Conservation (phyloP, 139 green algal genomes). For the Chlorella sp. region DNA sequence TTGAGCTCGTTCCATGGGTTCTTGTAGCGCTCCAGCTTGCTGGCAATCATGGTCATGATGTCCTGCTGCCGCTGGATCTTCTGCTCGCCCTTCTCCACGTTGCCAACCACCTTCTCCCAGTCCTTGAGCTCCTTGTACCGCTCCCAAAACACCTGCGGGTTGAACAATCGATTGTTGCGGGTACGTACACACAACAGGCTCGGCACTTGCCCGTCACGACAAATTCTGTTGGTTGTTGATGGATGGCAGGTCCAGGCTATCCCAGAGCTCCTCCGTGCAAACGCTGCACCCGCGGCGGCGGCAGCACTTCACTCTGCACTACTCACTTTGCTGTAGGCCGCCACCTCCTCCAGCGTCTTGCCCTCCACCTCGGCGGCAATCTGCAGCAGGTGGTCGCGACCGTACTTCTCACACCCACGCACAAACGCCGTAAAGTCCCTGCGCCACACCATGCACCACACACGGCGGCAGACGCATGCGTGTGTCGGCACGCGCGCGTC, state of each 20-base stretch:
- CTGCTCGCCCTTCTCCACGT: slow-evolving; percentile 91
- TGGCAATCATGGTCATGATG: slow-evolving; percentile 83
- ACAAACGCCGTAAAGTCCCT: slow-evolving; percentile 94
- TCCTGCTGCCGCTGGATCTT: slow-evolving; percentile 84
- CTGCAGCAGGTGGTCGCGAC: slow-evolving; percentile 61
- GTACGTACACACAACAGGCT: too few species aligned
- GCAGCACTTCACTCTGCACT: too few species aligned
- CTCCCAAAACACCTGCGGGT: slow-evolving; percentile 77
- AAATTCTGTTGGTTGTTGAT: too few species aligned
- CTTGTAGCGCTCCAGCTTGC: slow-evolving; percentile 90
- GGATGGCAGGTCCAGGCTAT: too few species aligned
- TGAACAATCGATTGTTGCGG: too few species aligned
- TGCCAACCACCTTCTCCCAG: slow-evolving; percentile 86
- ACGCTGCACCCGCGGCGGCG: too few species aligned
- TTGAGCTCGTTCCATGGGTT: slow-evolving; percentile 93
- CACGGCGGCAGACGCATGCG: too few species aligned
- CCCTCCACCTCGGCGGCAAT: slow-evolving; percentile 89
- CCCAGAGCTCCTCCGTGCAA: too few species aligned
- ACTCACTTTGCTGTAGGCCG: slow-evolving; percentile 10
- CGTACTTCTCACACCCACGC: slow-evolving; percentile 85
- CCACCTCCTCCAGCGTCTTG: slow-evolving; percentile 87
- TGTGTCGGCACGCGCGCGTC: too few species aligned
- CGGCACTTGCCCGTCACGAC: too few species aligned
- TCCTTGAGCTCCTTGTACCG: slow-evolving; percentile 74
- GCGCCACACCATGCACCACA: too few species aligned